Percentiles rank a stretch among this genome's conserved stretches.
These are phyloP conservation scores for Penicillium egyptiacum DNA, from an alignment of 495 filamentous ascomycete genomes.

Conservation along the genomic window DNA sequence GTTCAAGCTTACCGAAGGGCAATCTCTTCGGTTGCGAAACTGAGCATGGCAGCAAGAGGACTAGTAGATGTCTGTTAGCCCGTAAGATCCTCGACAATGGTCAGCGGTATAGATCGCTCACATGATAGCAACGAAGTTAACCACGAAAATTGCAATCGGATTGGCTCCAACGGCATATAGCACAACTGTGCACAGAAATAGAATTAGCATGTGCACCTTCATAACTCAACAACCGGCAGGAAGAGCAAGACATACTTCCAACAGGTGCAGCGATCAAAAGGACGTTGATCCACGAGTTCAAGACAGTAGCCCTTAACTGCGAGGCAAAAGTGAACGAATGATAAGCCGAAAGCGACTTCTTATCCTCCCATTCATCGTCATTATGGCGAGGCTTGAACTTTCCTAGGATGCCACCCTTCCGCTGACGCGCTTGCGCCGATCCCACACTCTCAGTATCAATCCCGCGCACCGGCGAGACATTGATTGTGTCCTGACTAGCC, in stretches of 20 bases:
- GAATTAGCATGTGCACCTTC: slow-evolving; percentile 9
- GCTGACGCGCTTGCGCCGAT: slow-evolving; percentile 26
- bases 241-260: slow-evolving; percentile 46
- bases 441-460: slow-evolving; percentile 13
- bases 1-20: slow-evolving; percentile 41
- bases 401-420: slow-evolving; percentile 25
- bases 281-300: slow-evolving; percentile 83
- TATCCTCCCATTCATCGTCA: slow-evolving; percentile 14
- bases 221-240: neutral
- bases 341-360: slow-evolving; percentile 35
- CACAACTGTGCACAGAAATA: slow-evolving; percentile 50
- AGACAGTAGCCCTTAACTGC: slow-evolving; percentile 68
- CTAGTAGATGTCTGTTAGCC: slow-evolving; percentile 21
- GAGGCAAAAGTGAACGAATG: slow-evolving; percentile 65
- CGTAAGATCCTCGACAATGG: neutral
- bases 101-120: slow-evolving; percentile 14
- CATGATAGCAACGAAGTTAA: slow-evolving; percentile 89
- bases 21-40: slow-evolving; percentile 57
- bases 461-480: slow-evolving; percentile 26
- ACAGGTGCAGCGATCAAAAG: slow-evolving; percentile 75
- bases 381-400: slow-evolving; percentile 14
- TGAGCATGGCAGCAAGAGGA: slow-evolving; percentile 55
- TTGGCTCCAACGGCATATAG: slow-evolving; percentile 60
- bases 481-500: slow-evolving; percentile 41
- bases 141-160: slow-evolving; percentile 66